Percentiles rank a stretch among this genome's conserved stretches.
Conservation (phyloP, 371 early-diverging fungal species). For the Dinochytrium kinnereticum region DNA sequence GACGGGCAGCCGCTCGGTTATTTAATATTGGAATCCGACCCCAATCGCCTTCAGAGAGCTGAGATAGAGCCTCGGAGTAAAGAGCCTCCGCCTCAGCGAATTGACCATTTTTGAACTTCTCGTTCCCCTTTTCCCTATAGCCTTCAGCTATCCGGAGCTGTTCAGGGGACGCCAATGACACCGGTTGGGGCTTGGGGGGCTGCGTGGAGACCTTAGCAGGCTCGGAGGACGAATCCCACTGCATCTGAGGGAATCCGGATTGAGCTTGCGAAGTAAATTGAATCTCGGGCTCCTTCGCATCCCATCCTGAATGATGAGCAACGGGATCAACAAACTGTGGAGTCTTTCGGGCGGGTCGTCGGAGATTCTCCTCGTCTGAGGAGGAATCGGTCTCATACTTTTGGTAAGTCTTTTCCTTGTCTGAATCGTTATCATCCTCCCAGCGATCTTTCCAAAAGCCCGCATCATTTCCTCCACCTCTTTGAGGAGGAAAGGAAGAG, state of each 20-base stretch:
- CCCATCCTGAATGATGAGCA: not conserved
- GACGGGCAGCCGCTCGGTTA: conserved; percentile 85
- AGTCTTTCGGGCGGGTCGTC: conserved; percentile 10
- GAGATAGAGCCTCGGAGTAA: conserved; percentile 73
- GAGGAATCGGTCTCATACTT: conserved; percentile 13
- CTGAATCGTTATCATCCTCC: not conserved
- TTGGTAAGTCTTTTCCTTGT: not conserved
- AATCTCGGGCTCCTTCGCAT: not conserved
- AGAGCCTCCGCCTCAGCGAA: conserved; percentile 77
- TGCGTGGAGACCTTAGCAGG: not conserved
- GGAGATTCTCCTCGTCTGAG: conserved; percentile 16
- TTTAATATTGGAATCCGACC: conserved; percentile 70
- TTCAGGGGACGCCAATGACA: conserved; percentile 16
- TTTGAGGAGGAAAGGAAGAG: not conserved
- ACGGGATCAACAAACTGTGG: not conserved
- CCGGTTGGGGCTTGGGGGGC: conserved; percentile 18
- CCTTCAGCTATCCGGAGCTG: conserved; percentile 14
- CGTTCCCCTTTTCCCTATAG: conserved; percentile 75
- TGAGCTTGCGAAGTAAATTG: not conserved
- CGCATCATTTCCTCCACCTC: not conserved
- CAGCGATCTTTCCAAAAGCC: not conserved
- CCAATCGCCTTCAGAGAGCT: conserved; percentile 33
- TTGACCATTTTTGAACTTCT: conserved; percentile 85
- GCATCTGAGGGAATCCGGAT: not conserved
- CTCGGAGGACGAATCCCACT: not conserved